phyloP scores from a whole-genome alignment of 495 filamentous ascomycete species.

The Penicillium verhagenii region DNA sequence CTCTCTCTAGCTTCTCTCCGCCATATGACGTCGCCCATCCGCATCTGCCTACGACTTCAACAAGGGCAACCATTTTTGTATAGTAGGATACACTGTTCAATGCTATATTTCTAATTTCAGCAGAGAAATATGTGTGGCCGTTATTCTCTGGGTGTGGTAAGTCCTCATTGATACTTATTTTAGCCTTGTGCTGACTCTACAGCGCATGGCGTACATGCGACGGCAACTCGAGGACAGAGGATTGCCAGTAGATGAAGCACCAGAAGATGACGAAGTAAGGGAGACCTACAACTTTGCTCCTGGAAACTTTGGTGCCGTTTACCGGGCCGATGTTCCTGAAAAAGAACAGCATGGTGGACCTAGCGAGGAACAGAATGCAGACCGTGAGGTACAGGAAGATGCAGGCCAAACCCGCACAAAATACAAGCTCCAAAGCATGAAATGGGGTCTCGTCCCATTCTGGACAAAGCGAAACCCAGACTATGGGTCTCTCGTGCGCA shows the following conservation, averaged over 20 bases:
- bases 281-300: conserved; percentile 94
- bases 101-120: neutral
- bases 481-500: conserved; percentile 74
- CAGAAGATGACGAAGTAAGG: conserved; percentile 69
- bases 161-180: conserved; percentile 22
- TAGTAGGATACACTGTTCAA: neutral
- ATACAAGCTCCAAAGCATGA: conserved; percentile 88
- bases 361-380: conserved; percentile 9
- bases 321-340: conserved; percentile 70
- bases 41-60: neutral
- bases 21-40: conserved; percentile 29
- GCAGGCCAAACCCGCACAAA: conserved; percentile 59
- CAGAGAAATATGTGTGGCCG: conserved; percentile 73
- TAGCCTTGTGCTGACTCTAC: conserved; percentile 13
- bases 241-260: conserved; percentile 75
- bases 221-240: conserved; percentile 67
- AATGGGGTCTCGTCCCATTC: conserved; percentile 89
- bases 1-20: conserved; percentile 29
- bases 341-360: conserved; percentile 22
- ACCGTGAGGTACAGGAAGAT: conserved; percentile 1
- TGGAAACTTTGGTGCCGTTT: conserved; percentile 80
- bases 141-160: conserved; percentile 76
- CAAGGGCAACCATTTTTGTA: neutral
- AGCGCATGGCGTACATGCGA: conserved; percentile 65
- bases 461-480: conserved; percentile 84